A percentile compares a stretch with the other conserved stretches of the same genome.
Evolutionary conservation across 257 asterid species (phyloP).

Genomic region (Cynanchum wilfordii): DNA sequence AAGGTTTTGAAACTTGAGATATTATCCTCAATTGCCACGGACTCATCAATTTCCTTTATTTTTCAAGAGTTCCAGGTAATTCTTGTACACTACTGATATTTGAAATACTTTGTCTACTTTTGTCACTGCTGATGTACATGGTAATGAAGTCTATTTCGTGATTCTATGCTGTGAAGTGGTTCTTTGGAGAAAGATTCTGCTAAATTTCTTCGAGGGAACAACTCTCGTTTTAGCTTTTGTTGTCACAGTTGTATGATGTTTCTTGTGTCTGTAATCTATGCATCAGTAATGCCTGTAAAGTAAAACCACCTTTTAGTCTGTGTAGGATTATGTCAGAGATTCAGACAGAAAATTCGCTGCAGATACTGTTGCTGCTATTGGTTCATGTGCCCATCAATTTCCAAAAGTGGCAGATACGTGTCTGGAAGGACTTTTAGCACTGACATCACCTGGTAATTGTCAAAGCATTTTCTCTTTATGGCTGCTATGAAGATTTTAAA

Average conservation of each 20-base stretch:
- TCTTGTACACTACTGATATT: not conserved
- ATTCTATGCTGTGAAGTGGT: not conserved
- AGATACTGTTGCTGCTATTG: slow-evolving; percentile 89
- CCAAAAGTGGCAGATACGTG: slow-evolving; percentile 64
- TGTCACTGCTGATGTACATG: not conserved
- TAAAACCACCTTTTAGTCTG: slow-evolving; percentile 19
- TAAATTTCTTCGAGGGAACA: not conserved
- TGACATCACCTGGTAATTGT: slow-evolving; percentile 61
- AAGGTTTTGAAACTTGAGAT: slow-evolving; percentile 91
- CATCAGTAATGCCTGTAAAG: slow-evolving; percentile 27
- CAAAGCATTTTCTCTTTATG: slow-evolving; percentile 13
- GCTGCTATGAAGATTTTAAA: slow-evolving; percentile 13
- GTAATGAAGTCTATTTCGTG: not conserved
- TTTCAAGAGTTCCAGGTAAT: slow-evolving; percentile 93
- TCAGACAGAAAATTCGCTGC: slow-evolving; percentile 93
- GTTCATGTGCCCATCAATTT: slow-evolving; percentile 75
- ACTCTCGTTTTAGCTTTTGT: not conserved
- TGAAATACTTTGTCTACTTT: not conserved
- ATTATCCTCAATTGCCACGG: slow-evolving; percentile 72
- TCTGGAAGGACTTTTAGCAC: slow-evolving; percentile 72
- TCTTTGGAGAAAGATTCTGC: not conserved
- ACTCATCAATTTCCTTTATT: slow-evolving; percentile 64
- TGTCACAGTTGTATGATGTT: not conserved
- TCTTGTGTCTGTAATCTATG: not conserved
- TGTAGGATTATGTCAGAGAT: slow-evolving; percentile 89